These are phyloP conservation scores for Mycosarcoma mackinlayi DNA, from an alignment of 1,284 basidiomycete genomes.

Conservation along the genomic window DNA sequence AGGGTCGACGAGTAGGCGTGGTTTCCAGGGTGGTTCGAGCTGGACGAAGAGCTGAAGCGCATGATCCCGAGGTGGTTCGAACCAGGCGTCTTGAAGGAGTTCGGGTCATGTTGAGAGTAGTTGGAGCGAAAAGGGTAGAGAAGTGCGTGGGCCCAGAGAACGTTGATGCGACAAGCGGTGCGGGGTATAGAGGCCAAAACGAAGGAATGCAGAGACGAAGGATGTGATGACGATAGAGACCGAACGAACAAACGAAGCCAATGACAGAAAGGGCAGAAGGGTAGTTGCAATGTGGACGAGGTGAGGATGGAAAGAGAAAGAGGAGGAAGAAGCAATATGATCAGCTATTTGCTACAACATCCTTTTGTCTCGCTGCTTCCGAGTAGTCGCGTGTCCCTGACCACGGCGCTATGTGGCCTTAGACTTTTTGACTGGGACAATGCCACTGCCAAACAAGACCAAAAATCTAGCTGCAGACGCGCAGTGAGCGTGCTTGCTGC, in stretches of 20 bases:
- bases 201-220: neutral
- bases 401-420: too few relatives aligned
- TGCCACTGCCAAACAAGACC: neutral
- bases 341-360: conserved; percentile 17
- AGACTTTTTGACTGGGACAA: neutral
- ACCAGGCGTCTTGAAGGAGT: conserved; percentile 34
- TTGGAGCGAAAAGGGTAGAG: neutral
- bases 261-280: neutral
- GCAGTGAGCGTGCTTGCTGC: neutral
- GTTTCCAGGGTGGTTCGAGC: too few relatives aligned
- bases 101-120: conserved; percentile 30
- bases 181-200: neutral
- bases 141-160: neutral
- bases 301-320: conserved; percentile 2
- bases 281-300: neutral
- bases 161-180: too few relatives aligned
- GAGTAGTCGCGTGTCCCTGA: neutral
- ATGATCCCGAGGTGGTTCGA: conserved; percentile 27
- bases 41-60: conserved; percentile 25
- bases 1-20: conserved; percentile 26
- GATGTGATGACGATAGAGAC: neutral
- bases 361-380: neutral
- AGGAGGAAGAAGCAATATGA: conserved; percentile 6
- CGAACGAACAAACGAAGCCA: neutral
- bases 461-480: conserved; percentile 3